Percentiles rank a stretch among this genome's conserved stretches.
Evolutionary conservation across 352 stramenopile species (phyloP).

Genomic region (Thraustotheca clavata): DNA sequence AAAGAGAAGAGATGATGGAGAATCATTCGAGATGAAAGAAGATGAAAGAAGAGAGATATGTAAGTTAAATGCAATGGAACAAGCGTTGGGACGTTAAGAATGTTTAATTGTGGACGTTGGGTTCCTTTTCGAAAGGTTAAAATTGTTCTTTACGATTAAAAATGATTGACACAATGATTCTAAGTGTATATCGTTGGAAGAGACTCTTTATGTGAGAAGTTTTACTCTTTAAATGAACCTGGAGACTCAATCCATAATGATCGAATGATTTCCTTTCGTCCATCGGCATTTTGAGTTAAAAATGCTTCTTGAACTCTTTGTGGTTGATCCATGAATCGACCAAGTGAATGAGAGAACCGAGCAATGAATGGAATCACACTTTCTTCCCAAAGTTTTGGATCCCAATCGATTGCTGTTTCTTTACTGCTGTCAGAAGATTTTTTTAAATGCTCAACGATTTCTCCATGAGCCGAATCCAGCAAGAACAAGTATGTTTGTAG

Average conservation of each 20-base stretch:
- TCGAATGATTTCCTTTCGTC: conserved; percentile 66
- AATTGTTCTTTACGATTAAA: too few relatives aligned
- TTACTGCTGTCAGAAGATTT: conserved; percentile 47
- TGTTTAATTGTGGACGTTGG: too few relatives aligned
- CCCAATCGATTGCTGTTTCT: conserved; percentile 56
- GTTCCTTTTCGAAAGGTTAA: too few relatives aligned
- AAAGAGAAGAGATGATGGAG: too few relatives aligned
- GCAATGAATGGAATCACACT: conserved; percentile 58
- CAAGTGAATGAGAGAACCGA: conserved; percentile 57
- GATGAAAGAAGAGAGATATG: too few relatives aligned
- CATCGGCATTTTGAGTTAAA: conserved; percentile 31
- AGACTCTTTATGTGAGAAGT: neutral
- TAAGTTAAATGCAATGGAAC: too few relatives aligned
- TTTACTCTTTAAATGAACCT: neutral
- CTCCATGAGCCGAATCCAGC: conserved; percentile 46
- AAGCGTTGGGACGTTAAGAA: too few relatives aligned
- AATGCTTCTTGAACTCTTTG: conserved; percentile 48
- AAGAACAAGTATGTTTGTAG: conserved; percentile 83
- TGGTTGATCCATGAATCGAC: conserved; percentile 55
- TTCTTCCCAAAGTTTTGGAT: conserved; percentile 53
- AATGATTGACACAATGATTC: too few relatives aligned
- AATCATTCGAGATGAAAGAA: too few relatives aligned
- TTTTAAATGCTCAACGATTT: conserved; percentile 75
- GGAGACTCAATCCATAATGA: conserved; percentile 41
- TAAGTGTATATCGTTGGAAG: neutral